Base-by-base conservation (phyloP, 2,329 filamentous ascomycete species). In the Trichoderma arundinaceum region DNA sequence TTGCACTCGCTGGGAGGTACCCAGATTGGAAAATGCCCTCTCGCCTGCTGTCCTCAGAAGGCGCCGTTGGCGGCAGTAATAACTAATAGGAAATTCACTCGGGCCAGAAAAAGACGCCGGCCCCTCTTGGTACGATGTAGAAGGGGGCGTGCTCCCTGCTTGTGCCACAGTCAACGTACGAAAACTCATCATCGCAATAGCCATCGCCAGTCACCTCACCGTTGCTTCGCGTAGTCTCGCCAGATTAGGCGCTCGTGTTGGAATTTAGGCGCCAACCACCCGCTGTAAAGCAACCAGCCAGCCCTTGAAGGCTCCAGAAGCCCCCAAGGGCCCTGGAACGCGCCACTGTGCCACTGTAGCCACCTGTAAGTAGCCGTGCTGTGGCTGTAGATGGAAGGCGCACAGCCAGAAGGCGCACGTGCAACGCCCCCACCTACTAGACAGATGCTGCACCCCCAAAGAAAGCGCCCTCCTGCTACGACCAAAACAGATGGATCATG, bases 391-490 rank as follows among this genome's bases (percentile, higher is more conserved):
- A 46, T 32, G 22, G 51, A 57, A 51, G 44, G 62, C 44, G 52
- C 53, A n/a, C 33, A n/a, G 15, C 12, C 19, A 65, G 53, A 44
- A 17, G 41, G 32, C 39, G 61, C 61, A 64, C 61, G 61, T 64
- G 61, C 61, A 22, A 35, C 12, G 19, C 41, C 39, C 58, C 60
- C 60, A n/a, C 60, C 46, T 19, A 15, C 41, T 7, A 48, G 28
- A 49, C 12, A 43, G 35, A 53, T 44, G 33, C 39, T 35, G 49
- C 52, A 22, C 52, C 61, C 35, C 32, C 15, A 8, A 28, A 39
- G 12, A 56, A 48, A 13, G 43, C 61, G 61, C 61, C 61, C 61
- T 64, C 61, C 44, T 43, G 44, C 43, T 64, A 57, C 41, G 61
- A 56, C 43, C 38, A 39, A 49, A 56, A n/a, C 52, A 22, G 28